Evolutionary conservation across 345 rosid species (phyloP), one percentile per base, ranked within the genome.

Genomic region (Ailanthus altissimus): DNA sequence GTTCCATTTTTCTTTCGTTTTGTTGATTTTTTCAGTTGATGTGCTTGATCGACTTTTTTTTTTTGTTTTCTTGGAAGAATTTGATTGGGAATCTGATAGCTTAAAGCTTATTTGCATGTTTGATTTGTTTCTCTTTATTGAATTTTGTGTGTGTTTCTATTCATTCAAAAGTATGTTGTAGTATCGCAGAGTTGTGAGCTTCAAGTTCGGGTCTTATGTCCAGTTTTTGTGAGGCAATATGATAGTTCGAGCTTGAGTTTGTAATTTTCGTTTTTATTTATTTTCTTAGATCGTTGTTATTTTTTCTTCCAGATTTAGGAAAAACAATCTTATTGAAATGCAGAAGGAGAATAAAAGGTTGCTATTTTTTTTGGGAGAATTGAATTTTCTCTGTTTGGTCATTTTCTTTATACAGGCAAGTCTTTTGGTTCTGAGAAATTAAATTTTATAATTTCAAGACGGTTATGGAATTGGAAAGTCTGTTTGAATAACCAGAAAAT

Each of bases 31-130:
- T 20, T 68, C 15, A 63, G 28, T 49, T 71, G 60, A 14, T 21
- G 67, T 50, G n/a, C n/a, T 65, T 65, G 28, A 42, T 42, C 26
- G 10, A 15, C 8, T 65, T 42, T n/a, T 51, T 5, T 54, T 18
- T 20, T 13, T 12, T 4, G 10, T 59, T 59, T 13, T 59, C 32
- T 28, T 5, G 13, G 25, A 6, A 12, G 69, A 65, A 65, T 51
- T 43, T 15, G 18, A 32, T 32, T 66, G 50, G 50, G 70, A 66
- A 11, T 43, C 28, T 71, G 45, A 54, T 54, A 71, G 74, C 43
- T 71, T 54, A 2, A 5, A 40, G 49, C 14, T 72, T 4, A 16
- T 15, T 43, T 42, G 15, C 20, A 7, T 42, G 18, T 58, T 72
- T 72, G 23, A 18, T 58, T 54, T 38, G 10, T 12, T 53, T 20